These are phyloP conservation scores for Sugiyamaella smithiae DNA, from an alignment of 805 yeast species.

Conservation along the genomic window DNA sequence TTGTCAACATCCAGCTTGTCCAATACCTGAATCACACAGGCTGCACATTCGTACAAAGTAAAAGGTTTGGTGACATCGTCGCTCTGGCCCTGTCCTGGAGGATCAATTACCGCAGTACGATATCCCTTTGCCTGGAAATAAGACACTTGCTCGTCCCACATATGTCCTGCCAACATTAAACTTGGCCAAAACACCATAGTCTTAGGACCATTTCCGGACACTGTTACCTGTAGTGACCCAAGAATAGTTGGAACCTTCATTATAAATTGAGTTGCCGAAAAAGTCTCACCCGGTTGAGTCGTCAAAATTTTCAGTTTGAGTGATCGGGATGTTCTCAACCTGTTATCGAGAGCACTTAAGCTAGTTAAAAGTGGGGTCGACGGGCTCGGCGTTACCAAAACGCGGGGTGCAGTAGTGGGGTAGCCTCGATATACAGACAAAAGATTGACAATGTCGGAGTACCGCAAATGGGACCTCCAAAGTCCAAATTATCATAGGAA, in stretches of 20 bases:
- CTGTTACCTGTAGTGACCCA: not conserved
- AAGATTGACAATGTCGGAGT: too few species aligned
- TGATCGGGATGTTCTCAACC: too few species aligned
- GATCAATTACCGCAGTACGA: conserved; percentile 3
- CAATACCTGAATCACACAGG: not conserved
- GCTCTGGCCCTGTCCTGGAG: conserved; percentile 12
- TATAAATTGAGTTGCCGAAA: too few species aligned
- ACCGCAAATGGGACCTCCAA: too few species aligned
- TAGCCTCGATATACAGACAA: too few species aligned
- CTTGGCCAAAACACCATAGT: conserved; percentile 8
- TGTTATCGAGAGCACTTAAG: too few species aligned
- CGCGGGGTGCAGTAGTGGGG: too few species aligned
- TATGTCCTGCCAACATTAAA: conserved; percentile 3
- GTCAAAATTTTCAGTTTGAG: too few species aligned
- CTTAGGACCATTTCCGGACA: not conserved
- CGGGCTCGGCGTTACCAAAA: too few species aligned
- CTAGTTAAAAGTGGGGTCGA: too few species aligned
- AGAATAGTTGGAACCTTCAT: conserved; percentile 1
- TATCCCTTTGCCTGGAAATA: not conserved
- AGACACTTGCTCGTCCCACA: conserved; percentile 8
- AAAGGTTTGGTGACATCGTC: not conserved
- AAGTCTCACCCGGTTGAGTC: too few species aligned
- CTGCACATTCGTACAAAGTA: conserved; percentile 3
- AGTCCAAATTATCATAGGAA: too few species aligned
- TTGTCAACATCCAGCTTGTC: conserved; percentile 1